Percentiles rank a stretch among this genome's conserved stretches.
These are phyloP conservation scores for Russula emetica DNA, from an alignment of 768 basidiomycete genomes.

Conservation along the genomic window DNA sequence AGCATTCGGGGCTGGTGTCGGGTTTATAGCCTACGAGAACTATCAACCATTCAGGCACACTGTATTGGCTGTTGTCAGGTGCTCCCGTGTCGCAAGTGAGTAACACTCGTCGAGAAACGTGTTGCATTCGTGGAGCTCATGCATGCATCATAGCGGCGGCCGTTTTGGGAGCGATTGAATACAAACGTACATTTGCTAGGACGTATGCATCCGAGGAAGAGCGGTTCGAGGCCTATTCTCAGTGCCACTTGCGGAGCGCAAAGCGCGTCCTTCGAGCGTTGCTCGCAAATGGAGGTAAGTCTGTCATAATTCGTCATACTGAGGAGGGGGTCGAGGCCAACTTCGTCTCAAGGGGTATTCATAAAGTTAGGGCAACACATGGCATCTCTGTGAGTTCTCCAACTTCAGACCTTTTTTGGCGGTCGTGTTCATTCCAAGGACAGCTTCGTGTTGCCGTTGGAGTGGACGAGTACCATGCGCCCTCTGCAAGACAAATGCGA, in stretches of 20 bases:
- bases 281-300: constrained; percentile 78
- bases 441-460: constrained; percentile 53
- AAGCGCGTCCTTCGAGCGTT: constrained; percentile 74
- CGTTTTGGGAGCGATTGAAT: constrained; percentile 60
- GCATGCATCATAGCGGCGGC: constrained; percentile 49
- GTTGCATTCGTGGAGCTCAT: not conserved
- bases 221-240: constrained; percentile 53
- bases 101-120: constrained; percentile 27
- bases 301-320: constrained; percentile 3
- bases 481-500: constrained; percentile 89
- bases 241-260: constrained; percentile 84
- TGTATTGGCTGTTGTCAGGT: constrained; percentile 67
- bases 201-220: constrained; percentile 50
- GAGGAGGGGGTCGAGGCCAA: constrained; percentile 5
- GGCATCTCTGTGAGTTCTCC: constrained; percentile 53
- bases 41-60: constrained; percentile 72
- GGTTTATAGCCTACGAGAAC: constrained; percentile 56
- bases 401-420: not conserved
- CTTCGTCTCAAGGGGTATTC: constrained; percentile 55
- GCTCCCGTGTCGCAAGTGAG: constrained; percentile 70
- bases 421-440: constrained; percentile 31
- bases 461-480: constrained; percentile 58
- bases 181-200: constrained; percentile 62
- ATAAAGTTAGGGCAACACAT: constrained; percentile 90
- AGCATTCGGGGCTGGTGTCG: constrained; percentile 35